Base-by-base conservation (phyloP, 2,329 filamentous ascomycete species). In the Calonectria crousiana region DNA sequence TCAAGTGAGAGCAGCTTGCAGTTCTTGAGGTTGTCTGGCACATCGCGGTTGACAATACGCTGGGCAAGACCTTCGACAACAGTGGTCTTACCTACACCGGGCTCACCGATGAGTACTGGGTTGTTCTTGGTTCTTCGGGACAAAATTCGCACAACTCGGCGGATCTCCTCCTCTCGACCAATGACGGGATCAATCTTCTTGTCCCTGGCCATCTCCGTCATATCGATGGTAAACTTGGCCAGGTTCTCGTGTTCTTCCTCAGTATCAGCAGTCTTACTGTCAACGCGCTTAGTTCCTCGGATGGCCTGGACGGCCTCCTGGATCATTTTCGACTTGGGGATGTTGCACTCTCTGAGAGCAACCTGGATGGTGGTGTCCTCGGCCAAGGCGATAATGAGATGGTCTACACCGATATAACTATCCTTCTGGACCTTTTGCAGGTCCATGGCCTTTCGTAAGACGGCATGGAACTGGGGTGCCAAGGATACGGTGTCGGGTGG, bases 151-250 rank as follows among this genome's bases (percentile, higher is more conserved):
- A 98, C 92, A 30, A 98, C 96, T 81, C 96, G 91, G 81, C 96
- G 91, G 81, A 98, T 98, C 84, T 98, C 97, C 83, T 98, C 96
- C 84, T 98, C 96, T 86, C 96, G 92, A 52, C 96, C 96, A 86
- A 98, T 98, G 84, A 98, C 96, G 3, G 96, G 96, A 84, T 98
- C 96, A 72, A 98, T 96, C 87, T 98, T 98, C 84, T 97, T 97
- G 87, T 99, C 97, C 84, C 96, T 91, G 74, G 97, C 97, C 93
- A 98, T 93, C 65, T 95, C 90, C 14, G 97, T 99, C 95, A 99
- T 98, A 86, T 99, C 97, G 81, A 98, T 97, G 71, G 97, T 98
- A 86, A 98, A 99, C 82, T 98, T 99, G 88, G 96, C 95, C 74
- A 99, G 89, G 83, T 98, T 98, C 86, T 99, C 97, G 81, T 96